These are phyloP conservation scores for Areca catechu DNA, from an alignment of 176 grass and related monocot species.

Conservation along the genomic window DNA sequence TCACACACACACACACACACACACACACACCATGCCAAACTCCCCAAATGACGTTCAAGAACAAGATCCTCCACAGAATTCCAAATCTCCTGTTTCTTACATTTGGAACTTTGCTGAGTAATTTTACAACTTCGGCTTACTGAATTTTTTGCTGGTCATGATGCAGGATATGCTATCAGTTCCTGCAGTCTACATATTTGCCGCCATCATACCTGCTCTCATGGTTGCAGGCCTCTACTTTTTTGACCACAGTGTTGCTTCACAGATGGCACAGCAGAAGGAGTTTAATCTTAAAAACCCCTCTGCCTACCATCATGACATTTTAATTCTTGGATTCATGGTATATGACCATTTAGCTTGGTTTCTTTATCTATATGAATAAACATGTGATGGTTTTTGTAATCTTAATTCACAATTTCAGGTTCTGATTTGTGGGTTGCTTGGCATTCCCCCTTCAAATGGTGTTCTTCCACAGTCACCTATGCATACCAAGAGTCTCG, in stretches of 20 bases:
- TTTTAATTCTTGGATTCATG: conserved; percentile 82
- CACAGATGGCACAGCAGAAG: conserved; percentile 88
- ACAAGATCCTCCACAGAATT: no score
- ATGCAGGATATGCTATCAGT: conserved; percentile 79
- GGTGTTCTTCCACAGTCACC: conserved; percentile 95
- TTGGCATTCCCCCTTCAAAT: conserved; percentile 92
- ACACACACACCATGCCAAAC: no score
- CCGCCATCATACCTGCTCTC: conserved; percentile 69
- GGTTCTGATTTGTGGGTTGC: conserved; percentile 78
- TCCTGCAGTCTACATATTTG: conserved; percentile 71
- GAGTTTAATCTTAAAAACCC: conserved; percentile 96
- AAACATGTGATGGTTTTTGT: conserved; percentile 3
- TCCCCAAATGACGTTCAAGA: no score
- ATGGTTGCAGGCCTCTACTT: conserved; percentile 97
- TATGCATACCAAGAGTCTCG: conserved; percentile 92
- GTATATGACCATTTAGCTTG: conserved; percentile 4
- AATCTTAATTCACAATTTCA: conserved; percentile 5
- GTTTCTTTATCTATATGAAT: conserved; percentile 20
- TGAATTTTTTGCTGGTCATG: neutral
- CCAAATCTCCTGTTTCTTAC: no score
- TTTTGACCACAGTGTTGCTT: conserved; percentile 94
- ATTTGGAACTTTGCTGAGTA: no score
- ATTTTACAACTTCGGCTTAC: no score
- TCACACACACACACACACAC: no score
- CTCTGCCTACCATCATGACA: conserved; percentile 90